Conservation (phyloP, 108 stramenopile species). For the Nitzschia sp. region DNA sequence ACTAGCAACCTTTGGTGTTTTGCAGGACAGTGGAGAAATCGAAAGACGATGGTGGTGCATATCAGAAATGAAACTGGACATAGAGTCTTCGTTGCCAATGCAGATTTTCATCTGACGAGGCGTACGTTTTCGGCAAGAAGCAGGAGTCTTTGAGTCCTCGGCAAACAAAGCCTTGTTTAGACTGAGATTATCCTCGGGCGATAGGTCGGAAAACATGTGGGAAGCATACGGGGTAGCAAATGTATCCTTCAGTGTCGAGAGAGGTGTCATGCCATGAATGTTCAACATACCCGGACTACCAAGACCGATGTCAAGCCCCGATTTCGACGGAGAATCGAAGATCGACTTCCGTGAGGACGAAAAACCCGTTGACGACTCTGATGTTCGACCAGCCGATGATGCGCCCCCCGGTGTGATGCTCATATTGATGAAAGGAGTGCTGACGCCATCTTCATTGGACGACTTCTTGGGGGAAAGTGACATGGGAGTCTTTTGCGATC, state of each 20-base stretch:
- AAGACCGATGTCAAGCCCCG: slow-evolving; percentile 15
- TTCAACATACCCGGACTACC: slow-evolving; percentile 31
- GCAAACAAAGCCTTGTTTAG: slow-evolving; percentile 53
- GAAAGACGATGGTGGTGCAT: slow-evolving; percentile 32
- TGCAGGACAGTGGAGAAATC: slow-evolving; percentile 34
- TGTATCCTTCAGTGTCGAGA: slow-evolving; percentile 40
- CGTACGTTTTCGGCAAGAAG: slow-evolving; percentile 5
- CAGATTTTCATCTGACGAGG: slow-evolving; percentile 8
- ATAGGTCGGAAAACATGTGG: slow-evolving; percentile 26
- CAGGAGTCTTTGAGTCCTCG: slow-evolving; percentile 41
- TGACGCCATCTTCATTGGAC: neutral
- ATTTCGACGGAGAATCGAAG: slow-evolving; percentile 35
- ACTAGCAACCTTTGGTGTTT: slow-evolving; percentile 4
- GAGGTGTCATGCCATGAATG: slow-evolving; percentile 48
- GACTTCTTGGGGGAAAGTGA: slow-evolving; percentile 7
- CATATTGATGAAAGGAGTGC: neutral
- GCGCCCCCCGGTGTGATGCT: slow-evolving; percentile 17
- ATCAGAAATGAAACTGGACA: slow-evolving; percentile 21
- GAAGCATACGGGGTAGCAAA: slow-evolving; percentile 35
- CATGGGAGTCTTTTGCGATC: slow-evolving; percentile 5
- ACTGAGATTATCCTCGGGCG: slow-evolving; percentile 37
- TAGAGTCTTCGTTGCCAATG: slow-evolving; percentile 18
- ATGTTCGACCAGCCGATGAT: neutral
- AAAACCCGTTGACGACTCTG: slow-evolving; percentile 11
- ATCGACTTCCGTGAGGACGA: slow-evolving; percentile 30